Evolutionary conservation across 495 filamentous ascomycete species (phyloP), one percentile per base, ranked within the genome.

Genomic region (Aspergillus indologenus): DNA sequence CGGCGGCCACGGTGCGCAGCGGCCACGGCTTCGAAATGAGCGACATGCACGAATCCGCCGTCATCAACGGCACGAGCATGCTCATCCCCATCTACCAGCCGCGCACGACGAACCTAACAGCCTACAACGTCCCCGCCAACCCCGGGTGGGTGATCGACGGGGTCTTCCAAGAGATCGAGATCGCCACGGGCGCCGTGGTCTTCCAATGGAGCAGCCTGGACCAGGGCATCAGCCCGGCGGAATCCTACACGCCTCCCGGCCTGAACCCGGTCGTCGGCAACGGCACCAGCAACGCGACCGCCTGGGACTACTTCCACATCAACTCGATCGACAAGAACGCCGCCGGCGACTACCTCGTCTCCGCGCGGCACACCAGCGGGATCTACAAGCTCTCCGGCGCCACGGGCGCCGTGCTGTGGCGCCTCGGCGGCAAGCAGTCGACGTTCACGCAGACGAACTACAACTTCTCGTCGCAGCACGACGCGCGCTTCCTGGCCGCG

Each of bases 241-340:
- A 74, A 61, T 59, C 51, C 18, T 58, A 68, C 14, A 40, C 26
- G 5, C 42, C 58, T 1, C 59, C 61, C 21, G 61, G 50, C 11
- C 45, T 42, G 1, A 40, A 40, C 71, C 69, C 1, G 73, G 67
- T 7, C 84, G 15, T 29, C 24, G 23, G 29, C 15, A 23, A 29
- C 23, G 48, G 48, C n/a, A 3, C 15, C n/a, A 31, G 23, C 48
- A 29, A 51, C 23, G 48, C 23, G 23, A 34, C 17, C 19, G 48
- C 23, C 31, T 51, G 79, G 79, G 82, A 87, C 61, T 85, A 83
- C 65, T 81, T 85, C 67, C 83, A 85, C 61, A 78, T 85, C 62
- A 85, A 85, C 66, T 77, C 79, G n/a, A 74, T 85, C 45, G 83
- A 85, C 65, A 82, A 82, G 67, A 77, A 82, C 61, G 58, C 57